Evolutionary conservation across 345 rosid genomes (phyloP), one percentile per base, ranked within the genome.

Genomic region (Raphanus raphanistrum): DNA sequence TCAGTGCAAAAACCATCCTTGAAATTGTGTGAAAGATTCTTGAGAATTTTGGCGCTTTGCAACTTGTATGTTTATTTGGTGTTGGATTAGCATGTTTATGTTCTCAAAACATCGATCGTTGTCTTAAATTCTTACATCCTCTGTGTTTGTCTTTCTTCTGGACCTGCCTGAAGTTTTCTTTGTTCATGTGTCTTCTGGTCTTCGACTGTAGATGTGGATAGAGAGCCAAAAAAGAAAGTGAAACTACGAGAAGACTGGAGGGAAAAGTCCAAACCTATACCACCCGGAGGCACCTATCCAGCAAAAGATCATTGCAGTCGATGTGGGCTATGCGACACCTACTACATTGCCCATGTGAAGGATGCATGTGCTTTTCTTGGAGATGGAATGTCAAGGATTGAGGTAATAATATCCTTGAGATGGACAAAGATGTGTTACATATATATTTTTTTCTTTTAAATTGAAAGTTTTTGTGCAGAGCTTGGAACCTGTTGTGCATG

Each of bases 261-360:
- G 70, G 75, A 89, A 61, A 90, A 90, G 27, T 90, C 98, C 73
- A 90, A 62, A 74, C 94, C 98, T 58, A 86, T 94, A 60, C 93
- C 97, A 17, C 92, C 91, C 0, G 97, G 98, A 26, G 88, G 96
- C 38, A 90, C 88, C 17, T 94, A 94, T 80, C 98, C 97, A 13
- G 98, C 97, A 16, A 94, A 94, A 82, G 98, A 94, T 31, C 91
- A 94, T 66, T 94, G 97, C 98, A 94, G 98, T 84, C 93, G 31
- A 50, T 94, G 98, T 50, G 98, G 98, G 70, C 76, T 94, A 76
- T 94, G 98, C 59, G 98, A 94, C 79, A 89, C 97, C 7, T 92
- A 94, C 71, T 94, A 94, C 85, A 81, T 94, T 65, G 94, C 98
- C 50, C 98, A 94, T 85, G 98, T 94, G 70, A 91, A 89, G 84